A percentile compares a stretch with the other conserved stretches of the same genome.
Conservation (phyloP, 352 stramenopile genomes). For the Phytophthora sp. region DNA sequence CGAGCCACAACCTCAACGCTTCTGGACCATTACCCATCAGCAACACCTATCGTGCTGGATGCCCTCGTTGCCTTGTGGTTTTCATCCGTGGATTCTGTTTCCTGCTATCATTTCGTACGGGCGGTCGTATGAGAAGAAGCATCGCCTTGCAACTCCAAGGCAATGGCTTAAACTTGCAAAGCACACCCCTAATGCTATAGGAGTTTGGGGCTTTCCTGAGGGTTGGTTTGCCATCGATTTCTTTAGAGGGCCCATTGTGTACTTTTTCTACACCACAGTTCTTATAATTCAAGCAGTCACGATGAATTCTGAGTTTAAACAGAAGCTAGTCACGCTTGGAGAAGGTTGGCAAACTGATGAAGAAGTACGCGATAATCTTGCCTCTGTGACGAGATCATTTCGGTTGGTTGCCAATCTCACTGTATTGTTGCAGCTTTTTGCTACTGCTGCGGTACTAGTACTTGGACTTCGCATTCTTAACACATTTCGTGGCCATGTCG, state of each 20-base stretch:
- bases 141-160: background rate
- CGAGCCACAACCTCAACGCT: slow-evolving; percentile 34
- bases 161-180: slow-evolving; percentile 26
- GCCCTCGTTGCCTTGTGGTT: slow-evolving; percentile 28
- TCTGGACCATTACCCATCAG: slow-evolving; percentile 25
- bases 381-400: slow-evolving; percentile 31
- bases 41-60: slow-evolving; percentile 20
- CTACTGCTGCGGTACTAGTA: slow-evolving; percentile 37
- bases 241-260: slow-evolving; percentile 17
- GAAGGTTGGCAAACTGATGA: slow-evolving; percentile 29
- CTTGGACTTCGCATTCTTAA: slow-evolving; percentile 51
- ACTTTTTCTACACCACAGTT: slow-evolving; percentile 53
- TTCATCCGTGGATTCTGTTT: slow-evolving; percentile 29
- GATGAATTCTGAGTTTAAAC: slow-evolving; percentile 38
- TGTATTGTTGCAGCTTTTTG: slow-evolving; percentile 39
- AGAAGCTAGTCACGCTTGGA: slow-evolving; percentile 46
- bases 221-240: slow-evolving; percentile 43
- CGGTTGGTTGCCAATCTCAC: slow-evolving; percentile 38
- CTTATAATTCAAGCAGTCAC: slow-evolving; percentile 47
- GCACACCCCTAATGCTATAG: slow-evolving; percentile 20
- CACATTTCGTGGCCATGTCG: slow-evolving; percentile 60
- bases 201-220: slow-evolving; percentile 42
- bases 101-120: slow-evolving; percentile 18
- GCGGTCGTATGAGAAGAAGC: slow-evolving; percentile 15
- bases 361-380: slow-evolving; percentile 14